Percentiles rank a stretch among this genome's conserved stretches.
Evolutionary conservation across 768 basidiomycete genomes (phyloP).

Genomic region (Hortiboletus flavorubellus): DNA sequence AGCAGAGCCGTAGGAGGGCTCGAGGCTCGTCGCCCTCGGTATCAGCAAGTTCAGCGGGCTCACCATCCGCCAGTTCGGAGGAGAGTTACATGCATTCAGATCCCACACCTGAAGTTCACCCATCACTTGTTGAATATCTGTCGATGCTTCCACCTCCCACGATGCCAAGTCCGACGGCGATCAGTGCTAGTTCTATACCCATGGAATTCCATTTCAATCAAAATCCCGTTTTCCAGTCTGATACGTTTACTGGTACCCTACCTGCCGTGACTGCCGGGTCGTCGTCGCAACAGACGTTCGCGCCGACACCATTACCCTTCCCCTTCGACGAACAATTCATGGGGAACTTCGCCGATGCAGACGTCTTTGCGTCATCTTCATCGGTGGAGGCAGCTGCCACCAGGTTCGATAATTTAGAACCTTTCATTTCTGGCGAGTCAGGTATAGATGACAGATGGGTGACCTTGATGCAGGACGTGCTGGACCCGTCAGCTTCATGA

Average conservation of each 20-base stretch:
- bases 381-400: background rate
- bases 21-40: constrained; percentile 13
- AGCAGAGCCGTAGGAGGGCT: constrained; percentile 29
- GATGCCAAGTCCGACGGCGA: constrained; percentile 7
- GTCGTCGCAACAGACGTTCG: constrained; percentile 5
- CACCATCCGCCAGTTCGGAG: constrained; percentile 27
- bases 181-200: background rate
- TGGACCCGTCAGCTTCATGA: constrained; percentile 36
- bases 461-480: constrained; percentile 58
- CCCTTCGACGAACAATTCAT: constrained; percentile 20
- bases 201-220: constrained; percentile 14
- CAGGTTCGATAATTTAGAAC: constrained; percentile 37
- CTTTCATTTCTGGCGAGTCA: constrained; percentile 56
- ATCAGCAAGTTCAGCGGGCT: constrained; percentile 22
- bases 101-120: constrained; percentile 48
- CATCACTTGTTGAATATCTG: constrained; percentile 61
- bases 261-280: constrained; percentile 8
- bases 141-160: constrained; percentile 40
- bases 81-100: constrained; percentile 23
- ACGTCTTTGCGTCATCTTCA: constrained; percentile 15
- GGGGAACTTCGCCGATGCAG: constrained; percentile 8
- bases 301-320: constrained; percentile 3
- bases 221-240: constrained; percentile 10
- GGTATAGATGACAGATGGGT: constrained; percentile 66
- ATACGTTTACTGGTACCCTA: background rate